phyloP scores from a whole-genome alignment of 1,284 basidiomycete species.

The Megacollybia platyphylla region DNA sequence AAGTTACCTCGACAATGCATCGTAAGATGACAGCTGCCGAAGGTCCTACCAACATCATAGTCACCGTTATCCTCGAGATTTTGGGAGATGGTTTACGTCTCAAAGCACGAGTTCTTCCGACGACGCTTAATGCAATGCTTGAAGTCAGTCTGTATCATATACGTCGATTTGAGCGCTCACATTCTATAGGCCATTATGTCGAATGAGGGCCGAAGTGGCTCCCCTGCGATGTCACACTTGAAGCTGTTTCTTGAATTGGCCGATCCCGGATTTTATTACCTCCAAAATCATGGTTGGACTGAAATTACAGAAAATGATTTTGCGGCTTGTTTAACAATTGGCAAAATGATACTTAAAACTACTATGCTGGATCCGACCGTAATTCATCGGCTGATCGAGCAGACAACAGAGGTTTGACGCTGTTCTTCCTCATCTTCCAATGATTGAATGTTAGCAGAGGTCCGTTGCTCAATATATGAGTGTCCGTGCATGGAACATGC shows the following conservation, averaged over 20 bases:
- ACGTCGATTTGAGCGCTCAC: not conserved
- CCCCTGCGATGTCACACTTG: slow-evolving; percentile 12
- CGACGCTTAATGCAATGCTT: slow-evolving; percentile 34
- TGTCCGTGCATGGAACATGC: slow-evolving; percentile 51
- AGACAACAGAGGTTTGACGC: slow-evolving; percentile 18
- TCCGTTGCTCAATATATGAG: slow-evolving; percentile 19
- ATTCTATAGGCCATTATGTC: slow-evolving; percentile 19
- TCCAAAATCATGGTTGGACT: slow-evolving; percentile 32
- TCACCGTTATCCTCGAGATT: slow-evolving; percentile 39
- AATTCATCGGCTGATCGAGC: slow-evolving; percentile 18
- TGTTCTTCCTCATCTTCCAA: not conserved
- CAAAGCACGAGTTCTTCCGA: slow-evolving; percentile 36
- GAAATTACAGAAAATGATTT: slow-evolving; percentile 40
- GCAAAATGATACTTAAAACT: slow-evolving; percentile 37
- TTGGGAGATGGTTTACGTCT: slow-evolving; percentile 38
- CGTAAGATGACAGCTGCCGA: slow-evolving; percentile 20
- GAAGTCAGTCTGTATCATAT: slow-evolving; percentile 24
- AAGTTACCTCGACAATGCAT: slow-evolving; percentile 32
- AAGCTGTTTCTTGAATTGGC: slow-evolving; percentile 25
- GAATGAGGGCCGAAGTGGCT: slow-evolving; percentile 12
- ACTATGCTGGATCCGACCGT: slow-evolving; percentile 22
- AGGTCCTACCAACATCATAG: slow-evolving; percentile 24
- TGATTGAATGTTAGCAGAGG: slow-evolving; percentile 19
- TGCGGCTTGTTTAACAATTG: slow-evolving; percentile 33
- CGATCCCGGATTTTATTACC: slow-evolving; percentile 35